Conservation (phyloP, 768 basidiomycete genomes). For the Mycena amicta region DNA sequence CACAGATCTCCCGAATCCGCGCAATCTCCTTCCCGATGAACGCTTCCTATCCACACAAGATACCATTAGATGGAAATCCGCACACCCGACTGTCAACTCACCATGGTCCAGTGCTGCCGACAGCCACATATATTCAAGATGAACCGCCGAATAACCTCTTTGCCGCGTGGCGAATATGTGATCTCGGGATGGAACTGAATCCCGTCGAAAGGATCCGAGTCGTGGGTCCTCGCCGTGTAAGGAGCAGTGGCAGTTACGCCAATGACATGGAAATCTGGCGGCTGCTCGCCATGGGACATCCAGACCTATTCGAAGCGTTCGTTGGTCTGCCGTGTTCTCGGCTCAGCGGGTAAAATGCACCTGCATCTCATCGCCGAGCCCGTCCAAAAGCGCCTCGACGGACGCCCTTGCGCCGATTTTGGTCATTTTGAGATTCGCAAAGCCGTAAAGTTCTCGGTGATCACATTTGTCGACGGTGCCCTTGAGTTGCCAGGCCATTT, state of each 20-base stretch:
- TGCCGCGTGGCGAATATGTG: slow-evolving; percentile 89
- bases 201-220: slow-evolving; percentile 86
- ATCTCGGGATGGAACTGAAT: slow-evolving; percentile 99
- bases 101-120: slow-evolving; percentile 92
- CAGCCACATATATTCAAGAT: slow-evolving; percentile 83
- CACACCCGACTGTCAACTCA: too few species aligned
- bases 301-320: slow-evolving; percentile 91
- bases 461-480: slow-evolving; percentile 85
- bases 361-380: slow-evolving; percentile 87
- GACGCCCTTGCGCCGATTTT: slow-evolving; percentile 54
- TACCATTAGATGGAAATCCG: slow-evolving; percentile 11
- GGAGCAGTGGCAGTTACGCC: slow-evolving; percentile 87
- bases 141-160: slow-evolving; percentile 86
- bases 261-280: slow-evolving; percentile 83
- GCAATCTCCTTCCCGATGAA: slow-evolving; percentile 97
- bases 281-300: slow-evolving; percentile 99
- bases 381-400: slow-evolving; percentile 81
- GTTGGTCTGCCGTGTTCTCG: slow-evolving; percentile 55
- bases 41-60: slow-evolving; percentile 67
- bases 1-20: slow-evolving; percentile 93
- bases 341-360: slow-evolving; percentile 46
- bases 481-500: slow-evolving; percentile 87
- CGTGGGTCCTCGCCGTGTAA: slow-evolving; percentile 90
- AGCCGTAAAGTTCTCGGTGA: slow-evolving; percentile 95
- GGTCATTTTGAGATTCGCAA: slow-evolving; percentile 77